A percentile compares a stretch with the other conserved stretches of the same genome.
Evolutionary conservation across 2,329 filamentous ascomycete genomes (phyloP).

Genomic region (Ophiostoma himal-ulmi): DNA sequence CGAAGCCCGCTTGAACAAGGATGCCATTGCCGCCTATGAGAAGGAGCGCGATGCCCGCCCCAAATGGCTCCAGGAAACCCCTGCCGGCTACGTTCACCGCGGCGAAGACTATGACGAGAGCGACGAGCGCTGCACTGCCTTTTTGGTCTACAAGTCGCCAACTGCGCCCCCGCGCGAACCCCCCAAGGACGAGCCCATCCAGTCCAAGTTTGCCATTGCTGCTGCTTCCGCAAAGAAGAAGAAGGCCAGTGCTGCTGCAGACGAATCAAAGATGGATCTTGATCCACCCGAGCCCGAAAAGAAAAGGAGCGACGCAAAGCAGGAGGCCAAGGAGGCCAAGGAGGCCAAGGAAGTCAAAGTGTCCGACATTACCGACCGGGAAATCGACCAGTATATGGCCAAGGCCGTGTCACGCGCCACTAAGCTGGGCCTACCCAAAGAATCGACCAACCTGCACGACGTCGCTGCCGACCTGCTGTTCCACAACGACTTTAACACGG

Average conservation of each 20-base stretch:
- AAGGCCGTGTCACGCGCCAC: slow-evolving; percentile 60
- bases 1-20: slow-evolving; percentile 71
- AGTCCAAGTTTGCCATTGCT: neutral
- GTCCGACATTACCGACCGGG: slow-evolving; percentile 41
- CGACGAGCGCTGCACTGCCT: slow-evolving; percentile 69
- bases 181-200: neutral
- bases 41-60: slow-evolving; percentile 81
- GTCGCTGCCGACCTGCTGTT: slow-evolving; percentile 71
- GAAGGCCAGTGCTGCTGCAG: neutral
- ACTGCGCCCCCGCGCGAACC: slow-evolving; percentile 3
- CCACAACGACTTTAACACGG: slow-evolving; percentile 62
- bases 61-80: slow-evolving; percentile 91
- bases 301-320: slow-evolving; percentile 8
- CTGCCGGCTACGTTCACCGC: slow-evolving; percentile 74
- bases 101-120: slow-evolving; percentile 70
- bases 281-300: slow-evolving; percentile 15
- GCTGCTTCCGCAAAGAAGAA: neutral
- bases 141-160: slow-evolving; percentile 72
- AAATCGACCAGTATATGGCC: slow-evolving; percentile 71
- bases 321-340: slow-evolving; percentile 33
- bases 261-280: slow-evolving; percentile 21
- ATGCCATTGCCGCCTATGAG: slow-evolving; percentile 71
- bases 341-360: slow-evolving; percentile 33
- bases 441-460: slow-evolving; percentile 82
- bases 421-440: slow-evolving; percentile 63